Conservation (phyloP, 495 filamentous ascomycete species). For the Hyaloscypha variabilis region DNA sequence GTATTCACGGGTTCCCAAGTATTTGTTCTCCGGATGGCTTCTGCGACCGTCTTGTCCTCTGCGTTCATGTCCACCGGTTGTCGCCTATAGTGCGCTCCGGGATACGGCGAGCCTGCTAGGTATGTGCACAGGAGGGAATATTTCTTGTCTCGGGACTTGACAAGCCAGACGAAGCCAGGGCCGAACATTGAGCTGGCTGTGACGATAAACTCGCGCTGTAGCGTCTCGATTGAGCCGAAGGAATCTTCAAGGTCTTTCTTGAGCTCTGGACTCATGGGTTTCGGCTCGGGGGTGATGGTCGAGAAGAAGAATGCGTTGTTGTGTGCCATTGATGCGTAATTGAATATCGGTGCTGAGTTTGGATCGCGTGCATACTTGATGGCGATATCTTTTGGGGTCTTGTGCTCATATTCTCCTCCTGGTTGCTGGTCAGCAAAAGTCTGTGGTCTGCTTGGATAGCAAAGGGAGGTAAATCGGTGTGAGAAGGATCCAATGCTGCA, state of each 20-base stretch:
- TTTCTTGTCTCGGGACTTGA: constrained; percentile 46
- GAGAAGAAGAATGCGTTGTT: constrained; percentile 97
- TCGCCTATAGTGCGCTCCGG: constrained; percentile 77
- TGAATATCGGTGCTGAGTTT: constrained; percentile 78
- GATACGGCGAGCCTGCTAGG: constrained; percentile 86
- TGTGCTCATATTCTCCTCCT: constrained; percentile 25
- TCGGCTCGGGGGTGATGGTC: constrained; percentile 44
- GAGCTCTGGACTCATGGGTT: constrained; percentile 54
- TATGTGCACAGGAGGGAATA: constrained; percentile 78
- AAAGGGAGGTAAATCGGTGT: neutral
- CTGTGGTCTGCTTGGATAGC: neutral
- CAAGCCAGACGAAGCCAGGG: constrained; percentile 94
- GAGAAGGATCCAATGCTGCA: neutral
- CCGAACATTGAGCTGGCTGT: constrained; percentile 94
- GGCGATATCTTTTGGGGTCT: constrained; percentile 61
- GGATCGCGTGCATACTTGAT: constrained; percentile 79
- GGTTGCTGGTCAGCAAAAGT: constrained; percentile 13
- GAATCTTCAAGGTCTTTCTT: constrained; percentile 54
- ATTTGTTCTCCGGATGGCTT: constrained; percentile 14
- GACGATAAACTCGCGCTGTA: constrained; percentile 75
- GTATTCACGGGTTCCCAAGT: constrained; percentile 45
- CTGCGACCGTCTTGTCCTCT: constrained; percentile 24
- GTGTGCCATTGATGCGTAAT: constrained; percentile 92
- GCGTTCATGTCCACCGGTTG: constrained; percentile 85
- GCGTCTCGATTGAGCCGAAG: constrained; percentile 81